Evolutionary conservation across 176 grass and related monocot species (phyloP).

Genomic region (Alloteropsis semialata): DNA sequence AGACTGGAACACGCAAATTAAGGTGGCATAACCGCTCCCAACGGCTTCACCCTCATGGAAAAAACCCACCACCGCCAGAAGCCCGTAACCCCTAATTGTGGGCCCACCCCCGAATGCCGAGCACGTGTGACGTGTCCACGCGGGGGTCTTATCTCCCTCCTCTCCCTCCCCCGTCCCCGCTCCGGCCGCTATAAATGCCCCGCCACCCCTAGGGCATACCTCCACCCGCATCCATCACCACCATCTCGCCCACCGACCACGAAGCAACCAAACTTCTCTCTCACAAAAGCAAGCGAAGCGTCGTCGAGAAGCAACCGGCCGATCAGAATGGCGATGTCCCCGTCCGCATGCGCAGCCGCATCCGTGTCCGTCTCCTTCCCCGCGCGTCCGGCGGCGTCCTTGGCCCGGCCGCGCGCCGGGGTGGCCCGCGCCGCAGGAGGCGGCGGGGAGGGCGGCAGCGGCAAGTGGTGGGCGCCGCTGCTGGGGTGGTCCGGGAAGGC

Average conservation of each 20-base stretch:
- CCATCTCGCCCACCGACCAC: not conserved
- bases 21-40: no score
- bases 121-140: no score
- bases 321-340: slow-evolving; percentile 16
- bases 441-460: not conserved
- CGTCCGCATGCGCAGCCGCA: not conserved
- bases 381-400: not conserved
- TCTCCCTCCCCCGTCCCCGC: not conserved
- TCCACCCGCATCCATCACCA: not conserved
- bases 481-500: slow-evolving; percentile 63
- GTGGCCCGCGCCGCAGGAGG: not conserved
- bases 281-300: not conserved
- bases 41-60: no score
- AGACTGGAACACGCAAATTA: no score
- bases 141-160: slow-evolving; percentile 20
- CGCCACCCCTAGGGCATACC: not conserved
- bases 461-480: slow-evolving; percentile 81
- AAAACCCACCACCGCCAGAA: no score
- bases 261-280: not conserved
- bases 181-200: slow-evolving; percentile 2
- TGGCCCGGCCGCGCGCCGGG: not conserved
- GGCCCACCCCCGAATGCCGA: no score
- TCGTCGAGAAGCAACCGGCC: not conserved
- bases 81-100: no score
- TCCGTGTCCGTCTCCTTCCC: not conserved